These are phyloP conservation scores for Kondoa malvinella DNA, from an alignment of 768 basidiomycete genomes.

Conservation along the genomic window DNA sequence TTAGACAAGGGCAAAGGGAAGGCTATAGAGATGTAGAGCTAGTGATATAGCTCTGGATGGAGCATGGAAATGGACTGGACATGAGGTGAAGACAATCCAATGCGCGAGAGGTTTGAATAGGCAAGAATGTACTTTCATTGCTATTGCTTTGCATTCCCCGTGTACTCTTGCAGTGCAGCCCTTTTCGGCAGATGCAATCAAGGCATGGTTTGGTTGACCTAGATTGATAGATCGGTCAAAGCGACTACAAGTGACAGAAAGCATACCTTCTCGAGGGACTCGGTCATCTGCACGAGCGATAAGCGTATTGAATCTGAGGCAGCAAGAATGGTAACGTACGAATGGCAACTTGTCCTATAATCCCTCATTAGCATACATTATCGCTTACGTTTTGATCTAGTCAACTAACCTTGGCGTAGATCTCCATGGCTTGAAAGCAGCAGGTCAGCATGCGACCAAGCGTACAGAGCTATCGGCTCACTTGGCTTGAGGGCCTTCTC, in stretches of 20 bases:
- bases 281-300: neutral
- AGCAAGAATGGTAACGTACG: no score
- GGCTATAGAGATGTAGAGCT: neutral
- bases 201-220: neutral
- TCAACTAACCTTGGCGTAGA: neutral
- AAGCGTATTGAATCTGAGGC: no score
- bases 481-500: neutral
- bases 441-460: neutral
- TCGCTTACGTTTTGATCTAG: neutral
- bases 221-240: neutral
- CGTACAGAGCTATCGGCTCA: neutral
- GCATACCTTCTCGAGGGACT: neutral
- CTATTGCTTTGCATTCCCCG: no score
- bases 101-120: no score
- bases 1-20: conserved; percentile 4
- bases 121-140: no score
- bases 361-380: neutral
- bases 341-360: neutral
- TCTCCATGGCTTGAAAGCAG: neutral
- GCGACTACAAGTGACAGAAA: neutral
- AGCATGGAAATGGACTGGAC: no score
- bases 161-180: neutral
- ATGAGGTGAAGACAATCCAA: no score
- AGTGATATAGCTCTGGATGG: no score
- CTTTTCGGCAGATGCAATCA: neutral